phyloP scores from a whole-genome alignment of 2,329 filamentous ascomycete genomes.

The Aspergillus sp. region DNA sequence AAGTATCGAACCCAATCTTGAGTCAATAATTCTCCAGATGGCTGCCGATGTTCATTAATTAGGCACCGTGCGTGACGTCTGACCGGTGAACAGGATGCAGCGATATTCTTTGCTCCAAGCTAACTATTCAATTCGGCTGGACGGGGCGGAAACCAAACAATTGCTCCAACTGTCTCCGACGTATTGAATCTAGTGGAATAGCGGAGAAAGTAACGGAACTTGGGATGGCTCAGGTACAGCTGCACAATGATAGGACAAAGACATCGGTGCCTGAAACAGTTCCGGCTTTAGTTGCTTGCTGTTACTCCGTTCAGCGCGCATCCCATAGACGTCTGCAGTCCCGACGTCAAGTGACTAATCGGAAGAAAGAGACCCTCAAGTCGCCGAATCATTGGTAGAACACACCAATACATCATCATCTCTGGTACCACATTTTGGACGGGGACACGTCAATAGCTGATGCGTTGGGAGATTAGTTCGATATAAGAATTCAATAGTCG shows the following conservation, averaged over 20 bases:
- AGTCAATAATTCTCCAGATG: background rate
- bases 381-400: background rate
- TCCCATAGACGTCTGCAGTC: background rate
- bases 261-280: slow-evolving; percentile 2
- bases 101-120: background rate
- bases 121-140: background rate
- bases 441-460: slow-evolving; percentile 10
- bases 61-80: background rate
- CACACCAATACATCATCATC: background rate
- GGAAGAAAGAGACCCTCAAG: background rate
- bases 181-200: background rate
- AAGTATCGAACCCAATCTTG: background rate
- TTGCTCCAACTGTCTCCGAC: background rate
- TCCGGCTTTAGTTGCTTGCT: background rate
- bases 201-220: background rate
- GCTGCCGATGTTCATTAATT: background rate
- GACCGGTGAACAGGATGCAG: background rate
- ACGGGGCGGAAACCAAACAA: background rate
- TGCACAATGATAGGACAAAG: background rate
- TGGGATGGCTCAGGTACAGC: slow-evolving; percentile 4
- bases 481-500: slow-evolving; percentile 4
- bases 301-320: background rate
- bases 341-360: background rate
- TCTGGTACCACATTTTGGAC: background rate
- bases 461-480: background rate